Percentiles rank a stretch among this genome's conserved stretches.
These are phyloP conservation scores for Scheffersomyces stambukii DNA, from an alignment of 1,139 yeast genomes.

Conservation along the genomic window DNA sequence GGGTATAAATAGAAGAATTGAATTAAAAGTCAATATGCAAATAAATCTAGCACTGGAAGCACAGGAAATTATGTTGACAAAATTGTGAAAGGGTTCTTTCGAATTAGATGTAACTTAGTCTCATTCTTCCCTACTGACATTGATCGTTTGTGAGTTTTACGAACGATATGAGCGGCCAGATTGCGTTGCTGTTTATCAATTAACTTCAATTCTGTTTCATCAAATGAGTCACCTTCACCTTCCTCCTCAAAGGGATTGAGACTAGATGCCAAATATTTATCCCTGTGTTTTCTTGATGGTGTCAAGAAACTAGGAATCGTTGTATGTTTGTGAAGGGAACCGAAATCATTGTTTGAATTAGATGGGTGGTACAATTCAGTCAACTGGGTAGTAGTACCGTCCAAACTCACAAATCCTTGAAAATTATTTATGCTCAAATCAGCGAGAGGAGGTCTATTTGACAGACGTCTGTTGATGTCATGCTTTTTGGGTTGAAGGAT, in stretches of 20 bases:
- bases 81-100: slow-evolving; percentile 21
- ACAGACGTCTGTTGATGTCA: slow-evolving; percentile 9
- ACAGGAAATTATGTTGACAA: no score
- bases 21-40: no score
- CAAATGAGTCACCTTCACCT: slow-evolving; percentile 21
- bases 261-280: slow-evolving; percentile 26
- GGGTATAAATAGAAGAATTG: no score
- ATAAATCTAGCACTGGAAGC: no score
- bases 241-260: slow-evolving; percentile 18
- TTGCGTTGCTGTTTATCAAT: slow-evolving; percentile 14
- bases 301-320: slow-evolving; percentile 31
- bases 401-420: slow-evolving; percentile 27
- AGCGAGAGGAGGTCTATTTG: slow-evolving; percentile 21
- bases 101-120: slow-evolving; percentile 30
- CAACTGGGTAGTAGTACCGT: slow-evolving; percentile 15
- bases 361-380: slow-evolving; percentile 31
- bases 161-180: slow-evolving; percentile 6
- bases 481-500: slow-evolving; percentile 37
- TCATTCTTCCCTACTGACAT: slow-evolving; percentile 40
- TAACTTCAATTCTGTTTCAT: slow-evolving; percentile 25
- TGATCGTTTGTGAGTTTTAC: slow-evolving; percentile 32
- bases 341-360: slow-evolving; percentile 29
- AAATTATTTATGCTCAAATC: slow-evolving; percentile 29
- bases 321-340: slow-evolving; percentile 32
- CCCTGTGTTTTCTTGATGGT: slow-evolving; percentile 24